Percentiles rank a stretch among this genome's conserved stretches.
These are phyloP conservation scores for Podaxis pistillaris DNA, from an alignment of 768 basidiomycete genomes.

Conservation along the genomic window DNA sequence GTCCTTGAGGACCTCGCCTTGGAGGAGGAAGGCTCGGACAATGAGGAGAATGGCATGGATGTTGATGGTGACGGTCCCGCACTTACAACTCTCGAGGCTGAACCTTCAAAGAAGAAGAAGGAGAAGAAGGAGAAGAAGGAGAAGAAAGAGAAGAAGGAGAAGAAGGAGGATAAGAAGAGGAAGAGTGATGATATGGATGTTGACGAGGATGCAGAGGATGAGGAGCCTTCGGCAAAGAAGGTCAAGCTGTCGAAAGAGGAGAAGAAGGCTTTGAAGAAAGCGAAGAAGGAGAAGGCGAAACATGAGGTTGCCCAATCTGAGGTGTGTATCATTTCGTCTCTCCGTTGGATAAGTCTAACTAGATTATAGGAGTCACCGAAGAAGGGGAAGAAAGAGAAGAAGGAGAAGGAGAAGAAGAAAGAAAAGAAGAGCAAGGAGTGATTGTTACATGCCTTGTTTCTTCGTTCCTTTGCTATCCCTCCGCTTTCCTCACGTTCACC, in stretches of 20 bases:
- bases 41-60: conserved; percentile 39
- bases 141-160: conserved; percentile 62
- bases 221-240: conserved; percentile 62
- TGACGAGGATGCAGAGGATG: conserved; percentile 47
- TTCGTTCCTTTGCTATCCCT: conserved; percentile 16
- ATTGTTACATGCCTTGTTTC: conserved; percentile 15
- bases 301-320: conserved; percentile 40
- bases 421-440: conserved; percentile 38
- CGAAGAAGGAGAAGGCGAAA: conserved; percentile 64
- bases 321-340: conserved; percentile 17
- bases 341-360: conserved; percentile 1
- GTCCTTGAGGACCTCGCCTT: conserved; percentile 77
- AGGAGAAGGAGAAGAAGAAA: conserved; percentile 53
- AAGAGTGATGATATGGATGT: conserved; percentile 65
- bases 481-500: conserved; percentile 16
- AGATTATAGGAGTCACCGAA: conserved; percentile 30
- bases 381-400: conserved; percentile 51
- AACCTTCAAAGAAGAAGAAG: conserved; percentile 58
- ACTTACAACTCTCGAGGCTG: conserved; percentile 58
- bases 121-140: conserved; percentile 56
- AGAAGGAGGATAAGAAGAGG: conserved; percentile 62
- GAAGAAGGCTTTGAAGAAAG: conserved; percentile 82
- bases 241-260: conserved; percentile 80
- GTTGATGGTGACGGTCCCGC: conserved; percentile 32
- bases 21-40: conserved; percentile 50